These are phyloP conservation scores for Mortierella sp. DNA, from an alignment of 371 early-diverging fungal species.

Conservation along the genomic window DNA sequence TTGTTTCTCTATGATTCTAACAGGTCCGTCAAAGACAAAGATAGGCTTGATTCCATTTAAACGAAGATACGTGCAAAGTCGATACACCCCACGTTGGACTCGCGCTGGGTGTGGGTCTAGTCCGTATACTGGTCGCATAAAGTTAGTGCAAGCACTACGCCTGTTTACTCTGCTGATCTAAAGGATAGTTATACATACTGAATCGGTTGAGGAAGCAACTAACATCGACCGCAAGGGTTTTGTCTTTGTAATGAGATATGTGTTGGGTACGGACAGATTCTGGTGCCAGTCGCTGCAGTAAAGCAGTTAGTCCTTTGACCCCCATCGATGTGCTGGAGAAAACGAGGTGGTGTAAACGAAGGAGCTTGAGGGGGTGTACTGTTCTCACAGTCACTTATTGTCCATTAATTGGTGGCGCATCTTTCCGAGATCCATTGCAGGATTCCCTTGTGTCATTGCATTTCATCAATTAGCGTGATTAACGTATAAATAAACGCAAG, in stretches of 20 bases:
- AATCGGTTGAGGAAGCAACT: conserved; percentile 72
- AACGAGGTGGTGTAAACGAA: not conserved
- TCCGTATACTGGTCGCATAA: conserved; percentile 58
- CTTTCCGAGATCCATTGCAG: not conserved
- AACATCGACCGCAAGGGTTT: conserved; percentile 69
- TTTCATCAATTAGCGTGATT: not conserved
- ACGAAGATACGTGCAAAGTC: conserved; percentile 61
- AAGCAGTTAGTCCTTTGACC: conserved; percentile 64
- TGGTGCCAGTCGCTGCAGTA: conserved; percentile 66
- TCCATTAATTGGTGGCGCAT: not conserved
- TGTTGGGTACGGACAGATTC: conserved; percentile 42
- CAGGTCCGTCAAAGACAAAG: conserved; percentile 72
- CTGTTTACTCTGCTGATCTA: not conserved
- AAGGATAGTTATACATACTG: conserved; percentile 24
- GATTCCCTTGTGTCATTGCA: not conserved
- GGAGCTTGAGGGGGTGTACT: not conserved
- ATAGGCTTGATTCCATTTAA: conserved; percentile 65
- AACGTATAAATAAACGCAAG: not conserved
- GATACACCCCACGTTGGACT: conserved; percentile 68
- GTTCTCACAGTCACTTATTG: not conserved
- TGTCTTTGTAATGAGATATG: conserved; percentile 57
- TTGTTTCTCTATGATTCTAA: conserved; percentile 63
- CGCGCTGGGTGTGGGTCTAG: conserved; percentile 59
- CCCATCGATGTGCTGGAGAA: conserved; percentile 59
- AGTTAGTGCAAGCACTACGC: not conserved